Percentiles rank a stretch among this genome's conserved stretches.
Evolutionary conservation across 1,139 yeast species (phyloP).

Genomic region (Saccharomyces uvarum): DNA sequence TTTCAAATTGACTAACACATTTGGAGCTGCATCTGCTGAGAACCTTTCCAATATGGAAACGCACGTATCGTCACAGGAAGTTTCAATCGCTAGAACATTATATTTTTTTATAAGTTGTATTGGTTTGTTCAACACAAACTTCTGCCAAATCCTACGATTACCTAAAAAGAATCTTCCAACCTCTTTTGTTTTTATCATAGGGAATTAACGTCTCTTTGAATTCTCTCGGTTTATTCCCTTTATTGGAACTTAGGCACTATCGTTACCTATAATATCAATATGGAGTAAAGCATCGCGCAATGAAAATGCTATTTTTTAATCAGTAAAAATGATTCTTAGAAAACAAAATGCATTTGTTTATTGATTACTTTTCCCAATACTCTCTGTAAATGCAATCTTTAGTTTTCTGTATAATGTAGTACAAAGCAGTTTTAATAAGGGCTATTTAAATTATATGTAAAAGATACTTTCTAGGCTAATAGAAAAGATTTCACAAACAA

Average conservation of each 20-base stretch:
- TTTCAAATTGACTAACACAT: slow-evolving; percentile 53
- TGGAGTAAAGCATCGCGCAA: not conserved
- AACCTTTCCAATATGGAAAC: slow-evolving; percentile 63
- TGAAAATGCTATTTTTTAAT: not conserved
- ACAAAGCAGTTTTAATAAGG: not conserved
- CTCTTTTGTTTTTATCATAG: not conserved
- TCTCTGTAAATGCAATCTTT: not conserved
- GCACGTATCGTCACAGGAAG: slow-evolving; percentile 94
- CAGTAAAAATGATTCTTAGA: not conserved
- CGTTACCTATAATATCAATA: not conserved
- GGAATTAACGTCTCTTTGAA: not conserved
- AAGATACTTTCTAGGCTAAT: not conserved
- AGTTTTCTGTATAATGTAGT: not conserved
- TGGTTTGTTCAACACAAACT: not conserved
- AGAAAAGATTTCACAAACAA: not conserved
- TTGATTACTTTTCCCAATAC: not conserved
- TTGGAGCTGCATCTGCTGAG: slow-evolving; percentile 36
- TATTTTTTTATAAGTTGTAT: slow-evolving; percentile 32
- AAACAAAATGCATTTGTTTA: not conserved
- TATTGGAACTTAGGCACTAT: not conserved
- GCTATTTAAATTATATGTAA: not conserved
- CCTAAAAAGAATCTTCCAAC: not conserved
- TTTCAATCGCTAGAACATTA: slow-evolving; percentile 75
- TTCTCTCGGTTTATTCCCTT: not conserved
- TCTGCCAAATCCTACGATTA: not conserved